Evolutionary conservation across 148 eudicot species (phyloP).

Genomic region (Spergularia marina): DNA sequence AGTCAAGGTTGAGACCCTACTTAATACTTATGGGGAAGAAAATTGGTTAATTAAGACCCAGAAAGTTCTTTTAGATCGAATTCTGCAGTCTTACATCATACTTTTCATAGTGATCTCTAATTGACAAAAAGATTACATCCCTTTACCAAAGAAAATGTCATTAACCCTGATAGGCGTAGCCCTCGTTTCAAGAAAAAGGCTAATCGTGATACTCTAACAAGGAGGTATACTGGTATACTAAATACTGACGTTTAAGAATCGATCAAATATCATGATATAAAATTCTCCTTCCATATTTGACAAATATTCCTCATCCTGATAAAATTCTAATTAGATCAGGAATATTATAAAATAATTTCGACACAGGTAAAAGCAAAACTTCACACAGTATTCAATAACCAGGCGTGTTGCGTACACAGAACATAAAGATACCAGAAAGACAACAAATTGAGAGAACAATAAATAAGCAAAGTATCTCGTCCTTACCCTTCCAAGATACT

Average conservation of each 20-base stretch:
- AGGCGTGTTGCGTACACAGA: not conserved
- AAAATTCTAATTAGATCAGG: conserved; percentile 21
- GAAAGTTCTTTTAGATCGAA: not conserved
- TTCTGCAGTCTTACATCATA: not conserved
- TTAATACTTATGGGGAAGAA: not conserved
- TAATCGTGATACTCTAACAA: conserved; percentile 5
- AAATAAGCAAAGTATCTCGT: not conserved
- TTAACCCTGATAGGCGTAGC: conserved; percentile 16
- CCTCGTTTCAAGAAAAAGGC: conserved; percentile 6
- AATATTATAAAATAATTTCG: conserved; percentile 14
- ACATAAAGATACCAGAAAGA: not conserved
- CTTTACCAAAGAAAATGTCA: not conserved
- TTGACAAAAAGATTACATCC: not conserved
- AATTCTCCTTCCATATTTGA: conserved; percentile 24
- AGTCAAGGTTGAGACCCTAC: not conserved
- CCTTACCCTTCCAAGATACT: not conserved
- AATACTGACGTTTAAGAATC: conserved; percentile 3
- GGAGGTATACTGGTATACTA: not conserved
- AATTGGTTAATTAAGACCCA: not conserved
- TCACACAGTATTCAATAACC: conserved; percentile 2
- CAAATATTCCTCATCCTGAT: conserved; percentile 33
- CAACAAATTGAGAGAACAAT: not conserved
- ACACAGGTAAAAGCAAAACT: conserved; percentile 7
- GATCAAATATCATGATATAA: conserved; percentile 23
- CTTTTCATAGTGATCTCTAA: conserved; percentile 3